Conservation (phyloP, 768 basidiomycete species). For the Pulveroboletus frians region DNA sequence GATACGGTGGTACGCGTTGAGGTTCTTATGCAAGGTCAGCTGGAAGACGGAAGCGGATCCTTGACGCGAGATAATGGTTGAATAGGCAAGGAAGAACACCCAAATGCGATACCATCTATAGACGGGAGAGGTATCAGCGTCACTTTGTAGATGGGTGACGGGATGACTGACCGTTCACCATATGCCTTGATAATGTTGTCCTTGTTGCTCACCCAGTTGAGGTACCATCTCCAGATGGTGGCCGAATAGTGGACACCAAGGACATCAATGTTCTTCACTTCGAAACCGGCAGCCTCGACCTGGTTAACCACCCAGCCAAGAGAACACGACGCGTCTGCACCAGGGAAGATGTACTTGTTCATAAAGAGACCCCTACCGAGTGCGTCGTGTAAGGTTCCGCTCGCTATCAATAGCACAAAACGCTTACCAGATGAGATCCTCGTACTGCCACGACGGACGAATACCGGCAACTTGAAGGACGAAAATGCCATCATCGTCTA, state of each 20-base stretch:
- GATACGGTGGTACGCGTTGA: constrained; percentile 92
- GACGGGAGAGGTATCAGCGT: not conserved
- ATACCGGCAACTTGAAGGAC: constrained; percentile 98
- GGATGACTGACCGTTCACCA: constrained; percentile 57
- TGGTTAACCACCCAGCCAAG: constrained; percentile 90
- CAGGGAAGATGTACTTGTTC: constrained; percentile 99
- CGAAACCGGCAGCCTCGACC: constrained; percentile 89
- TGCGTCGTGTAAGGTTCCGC: not conserved
- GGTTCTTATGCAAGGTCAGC: constrained; percentile 95
- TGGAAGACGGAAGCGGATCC: constrained; percentile 93
- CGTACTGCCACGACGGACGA: constrained; percentile 95
- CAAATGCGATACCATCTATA: constrained; percentile 84
- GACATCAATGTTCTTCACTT: constrained; percentile 94
- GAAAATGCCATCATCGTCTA: constrained; percentile 92
- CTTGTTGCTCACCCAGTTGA: constrained; percentile 94
- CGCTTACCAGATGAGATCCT: constrained; percentile 88
- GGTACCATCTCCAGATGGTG: constrained; percentile 88
- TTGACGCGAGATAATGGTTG: constrained; percentile 81
- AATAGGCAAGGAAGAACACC: constrained; percentile 95
- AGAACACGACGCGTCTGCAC: constrained; percentile 93
- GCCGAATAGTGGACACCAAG: constrained; percentile 97
- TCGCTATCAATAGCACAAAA: not conserved
- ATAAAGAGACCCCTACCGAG: constrained; percentile 83
- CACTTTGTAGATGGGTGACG: too few species aligned
- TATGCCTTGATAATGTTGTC: constrained; percentile 86